These are phyloP conservation scores for Boletus sp. DNA, from an alignment of 768 basidiomycete genomes.

Conservation along the genomic window DNA sequence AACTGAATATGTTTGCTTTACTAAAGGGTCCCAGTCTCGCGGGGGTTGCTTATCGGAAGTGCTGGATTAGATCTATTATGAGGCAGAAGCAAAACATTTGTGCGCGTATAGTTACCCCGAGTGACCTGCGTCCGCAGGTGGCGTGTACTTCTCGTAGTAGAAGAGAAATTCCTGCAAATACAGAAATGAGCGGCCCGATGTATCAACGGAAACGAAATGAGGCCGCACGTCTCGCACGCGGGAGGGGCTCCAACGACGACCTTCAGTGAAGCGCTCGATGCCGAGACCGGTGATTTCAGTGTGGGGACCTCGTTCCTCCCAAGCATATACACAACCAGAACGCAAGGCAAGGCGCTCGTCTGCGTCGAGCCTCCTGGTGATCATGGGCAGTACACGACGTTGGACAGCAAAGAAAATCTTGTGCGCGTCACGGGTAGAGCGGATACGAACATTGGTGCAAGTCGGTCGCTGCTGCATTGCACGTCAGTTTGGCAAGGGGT, in stretches of 20 bases:
- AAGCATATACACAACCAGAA: conserved; percentile 47
- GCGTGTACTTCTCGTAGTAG: conserved; percentile 74
- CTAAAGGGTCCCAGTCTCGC: conserved; percentile 63
- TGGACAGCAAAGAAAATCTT: conserved; percentile 77
- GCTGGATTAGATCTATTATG: conserved; percentile 23
- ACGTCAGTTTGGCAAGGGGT: conserved; percentile 5
- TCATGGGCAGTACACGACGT: conserved; percentile 62
- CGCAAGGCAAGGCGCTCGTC: conserved; percentile 64
- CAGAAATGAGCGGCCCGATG: conserved; percentile 12
- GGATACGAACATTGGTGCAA: conserved; percentile 68
- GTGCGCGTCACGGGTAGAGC: conserved; percentile 75
- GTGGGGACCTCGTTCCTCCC: conserved; percentile 77
- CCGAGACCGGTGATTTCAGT: conserved; percentile 75
- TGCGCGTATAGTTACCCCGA: conserved; percentile 35
- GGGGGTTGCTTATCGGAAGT: conserved; percentile 50
- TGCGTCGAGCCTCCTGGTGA: conserved; percentile 73
- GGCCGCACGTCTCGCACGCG: conserved; percentile 73
- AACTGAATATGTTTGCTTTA: conserved; percentile 85
- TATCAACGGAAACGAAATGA: conserved; percentile 1
- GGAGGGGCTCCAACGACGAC: conserved; percentile 79
- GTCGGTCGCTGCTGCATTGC: conserved; percentile 67
- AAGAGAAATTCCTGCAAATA: conserved; percentile 72
- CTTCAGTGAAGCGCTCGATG: conserved; percentile 85
- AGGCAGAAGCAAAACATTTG: conserved; percentile 3
- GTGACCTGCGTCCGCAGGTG: conserved; percentile 44